Evolutionary conservation across 2,329 filamentous ascomycete genomes (phyloP).

Genomic region (Trichophyton mentagrophytes): DNA sequence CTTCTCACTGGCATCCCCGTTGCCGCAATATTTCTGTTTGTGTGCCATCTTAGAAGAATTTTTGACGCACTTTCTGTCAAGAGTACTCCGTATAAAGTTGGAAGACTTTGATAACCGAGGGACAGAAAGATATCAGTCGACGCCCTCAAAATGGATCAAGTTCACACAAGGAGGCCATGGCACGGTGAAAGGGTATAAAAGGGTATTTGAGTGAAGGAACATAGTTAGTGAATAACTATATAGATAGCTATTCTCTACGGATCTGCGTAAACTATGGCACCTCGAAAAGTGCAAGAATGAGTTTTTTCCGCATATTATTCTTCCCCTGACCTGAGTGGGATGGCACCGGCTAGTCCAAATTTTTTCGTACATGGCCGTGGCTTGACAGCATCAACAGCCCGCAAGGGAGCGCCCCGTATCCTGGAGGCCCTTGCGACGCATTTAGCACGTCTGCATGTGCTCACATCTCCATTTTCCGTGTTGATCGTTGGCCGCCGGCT

Average conservation of each 20-base stretch:
- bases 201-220: neutral
- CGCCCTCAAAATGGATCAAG: neutral
- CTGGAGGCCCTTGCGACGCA: neutral
- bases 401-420: neutral
- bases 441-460: neutral
- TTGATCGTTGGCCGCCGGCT: neutral
- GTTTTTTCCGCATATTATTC: neutral
- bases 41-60: neutral
- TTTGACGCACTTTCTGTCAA: neutral
- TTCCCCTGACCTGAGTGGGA: neutral
- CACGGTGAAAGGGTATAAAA: neutral
- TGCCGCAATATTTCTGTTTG: neutral
- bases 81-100: neutral
- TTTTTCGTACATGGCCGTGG: conserved; percentile 1
- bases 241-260: neutral
- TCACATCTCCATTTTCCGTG: neutral
- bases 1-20: neutral
- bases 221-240: neutral
- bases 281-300: neutral
- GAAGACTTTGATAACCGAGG: neutral
- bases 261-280: neutral
- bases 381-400: neutral
- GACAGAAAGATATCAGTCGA: neutral
- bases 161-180: neutral
- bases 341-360: neutral